Conservation (phyloP, 1,284 basidiomycete genomes). For the Ganoderma sp. region DNA sequence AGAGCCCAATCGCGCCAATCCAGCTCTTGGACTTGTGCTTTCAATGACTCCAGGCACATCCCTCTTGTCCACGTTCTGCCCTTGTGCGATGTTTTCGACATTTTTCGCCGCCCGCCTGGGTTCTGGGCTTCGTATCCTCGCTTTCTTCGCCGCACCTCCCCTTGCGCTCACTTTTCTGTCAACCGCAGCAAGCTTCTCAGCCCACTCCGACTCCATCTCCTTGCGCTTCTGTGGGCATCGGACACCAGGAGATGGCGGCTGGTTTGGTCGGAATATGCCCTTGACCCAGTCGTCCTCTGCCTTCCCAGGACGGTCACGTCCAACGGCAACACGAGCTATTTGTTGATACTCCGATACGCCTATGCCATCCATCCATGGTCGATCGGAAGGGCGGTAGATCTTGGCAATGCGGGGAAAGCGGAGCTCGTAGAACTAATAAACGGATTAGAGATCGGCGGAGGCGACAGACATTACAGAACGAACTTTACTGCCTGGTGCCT, state of each 20-base stretch:
- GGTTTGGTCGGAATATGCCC: constrained; percentile 45
- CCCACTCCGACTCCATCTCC: constrained; percentile 42
- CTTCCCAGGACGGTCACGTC: constrained; percentile 52
- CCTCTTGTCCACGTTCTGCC: background rate
- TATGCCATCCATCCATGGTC: constrained; percentile 64
- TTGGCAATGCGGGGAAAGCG: constrained; percentile 83
- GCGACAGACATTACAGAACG: constrained; percentile 26
- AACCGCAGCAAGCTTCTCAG: constrained; percentile 41
- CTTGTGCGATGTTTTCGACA: constrained; percentile 6
- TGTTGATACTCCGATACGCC: constrained; percentile 54
- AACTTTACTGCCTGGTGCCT: constrained; percentile 61
- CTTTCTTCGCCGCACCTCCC: constrained; percentile 17
- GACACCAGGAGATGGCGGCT: constrained; percentile 45
- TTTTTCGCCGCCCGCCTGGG: constrained; percentile 12
- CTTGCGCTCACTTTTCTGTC: constrained; percentile 29
- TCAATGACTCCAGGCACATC: background rate
- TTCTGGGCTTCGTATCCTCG: constrained; percentile 7
- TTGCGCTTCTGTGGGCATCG: constrained; percentile 45
- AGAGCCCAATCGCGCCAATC: constrained; percentile 27
- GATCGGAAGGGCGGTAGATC: constrained; percentile 62
- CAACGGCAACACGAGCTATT: constrained; percentile 57
- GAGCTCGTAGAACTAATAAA: constrained; percentile 73
- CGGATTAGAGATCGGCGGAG: constrained; percentile 15
- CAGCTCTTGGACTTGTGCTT: constrained; percentile 10
- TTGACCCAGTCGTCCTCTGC: constrained; percentile 49